Evolutionary conservation across 768 basidiomycete species (phyloP).

Genomic region (Psilocybe tampanensis): DNA sequence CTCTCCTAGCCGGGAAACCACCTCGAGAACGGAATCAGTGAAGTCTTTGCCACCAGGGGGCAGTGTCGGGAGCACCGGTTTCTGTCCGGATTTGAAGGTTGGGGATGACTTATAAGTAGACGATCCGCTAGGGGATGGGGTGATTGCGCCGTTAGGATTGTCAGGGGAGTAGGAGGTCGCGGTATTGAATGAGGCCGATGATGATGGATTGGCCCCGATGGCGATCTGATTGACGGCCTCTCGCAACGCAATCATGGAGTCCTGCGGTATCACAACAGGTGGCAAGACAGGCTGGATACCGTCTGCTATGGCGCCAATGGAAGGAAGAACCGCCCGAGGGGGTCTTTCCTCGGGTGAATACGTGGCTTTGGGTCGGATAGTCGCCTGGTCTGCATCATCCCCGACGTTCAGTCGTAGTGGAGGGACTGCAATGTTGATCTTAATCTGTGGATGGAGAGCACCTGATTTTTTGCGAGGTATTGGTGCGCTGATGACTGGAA

Average conservation of each 20-base stretch:
- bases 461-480: not conserved
- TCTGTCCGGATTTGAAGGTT: not conserved
- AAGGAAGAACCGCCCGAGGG: not conserved
- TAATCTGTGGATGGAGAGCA: not conserved
- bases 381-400: constrained; percentile 1
- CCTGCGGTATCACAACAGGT: not conserved
- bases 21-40: constrained; percentile 72
- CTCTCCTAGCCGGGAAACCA: constrained; percentile 79
- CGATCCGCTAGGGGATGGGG: not conserved
- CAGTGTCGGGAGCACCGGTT: not conserved
- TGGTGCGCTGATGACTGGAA: constrained; percentile 1
- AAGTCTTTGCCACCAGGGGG: constrained; percentile 16
- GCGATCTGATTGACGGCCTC: constrained; percentile 6
- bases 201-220: not conserved
- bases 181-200: not conserved
- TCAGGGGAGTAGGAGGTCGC: not conserved
- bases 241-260: not conserved
- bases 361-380: constrained; percentile 9
- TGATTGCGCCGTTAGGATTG: not conserved
- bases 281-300: constrained; percentile 4
- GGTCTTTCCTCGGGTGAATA: constrained; percentile 4
- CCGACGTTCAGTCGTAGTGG: not conserved
- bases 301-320: not conserved
- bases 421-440: not conserved
- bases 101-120: not conserved